These are phyloP conservation scores for Dactylellina leptospora DNA, from an alignment of 2,329 filamentous ascomycete species.

Conservation along the genomic window DNA sequence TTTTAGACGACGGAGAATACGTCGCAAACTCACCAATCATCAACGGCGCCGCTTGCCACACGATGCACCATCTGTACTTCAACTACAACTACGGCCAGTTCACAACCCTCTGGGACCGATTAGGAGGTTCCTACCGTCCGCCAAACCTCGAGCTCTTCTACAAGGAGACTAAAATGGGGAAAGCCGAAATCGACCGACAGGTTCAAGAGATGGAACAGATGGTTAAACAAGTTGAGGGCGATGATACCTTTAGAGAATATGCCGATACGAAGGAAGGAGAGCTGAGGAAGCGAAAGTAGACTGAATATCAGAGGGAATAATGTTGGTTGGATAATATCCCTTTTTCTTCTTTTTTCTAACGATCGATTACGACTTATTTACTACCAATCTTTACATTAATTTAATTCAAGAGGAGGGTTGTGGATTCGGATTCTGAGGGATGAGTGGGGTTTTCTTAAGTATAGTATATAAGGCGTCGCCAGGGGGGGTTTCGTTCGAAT, in stretches of 20 bases:
- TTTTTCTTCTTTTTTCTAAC: too few relatives aligned
- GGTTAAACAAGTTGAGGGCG: constrained; percentile 73
- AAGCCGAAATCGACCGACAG: constrained; percentile 81
- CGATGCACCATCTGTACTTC: constrained; percentile 86
- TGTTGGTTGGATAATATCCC: too few relatives aligned
- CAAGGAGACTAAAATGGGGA: constrained; percentile 83
- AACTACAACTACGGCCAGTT: constrained; percentile 96
- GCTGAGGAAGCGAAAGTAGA: constrained; percentile 39
- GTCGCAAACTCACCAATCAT: constrained; percentile 87
- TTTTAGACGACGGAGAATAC: constrained; percentile 87
- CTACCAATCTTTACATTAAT: too few relatives aligned
- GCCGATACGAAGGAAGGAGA: background rate
- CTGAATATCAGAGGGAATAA: background rate
- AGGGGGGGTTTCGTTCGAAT: background rate
- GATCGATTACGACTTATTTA: too few relatives aligned
- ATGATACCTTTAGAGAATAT: constrained; percentile 57
- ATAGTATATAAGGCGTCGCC: constrained; percentile 39
- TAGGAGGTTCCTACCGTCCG: constrained; percentile 85
- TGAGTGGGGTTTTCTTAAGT: background rate
- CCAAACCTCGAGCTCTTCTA: constrained; percentile 86
- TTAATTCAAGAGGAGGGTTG: too few relatives aligned
- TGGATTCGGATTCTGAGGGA: too few relatives aligned
- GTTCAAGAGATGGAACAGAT: constrained; percentile 77
- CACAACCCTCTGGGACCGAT: constrained; percentile 87
- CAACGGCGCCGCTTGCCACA: constrained; percentile 94